These are phyloP conservation scores for Phytophthora citricola DNA, from an alignment of 352 stramenopile genomes.

Conservation along the genomic window DNA sequence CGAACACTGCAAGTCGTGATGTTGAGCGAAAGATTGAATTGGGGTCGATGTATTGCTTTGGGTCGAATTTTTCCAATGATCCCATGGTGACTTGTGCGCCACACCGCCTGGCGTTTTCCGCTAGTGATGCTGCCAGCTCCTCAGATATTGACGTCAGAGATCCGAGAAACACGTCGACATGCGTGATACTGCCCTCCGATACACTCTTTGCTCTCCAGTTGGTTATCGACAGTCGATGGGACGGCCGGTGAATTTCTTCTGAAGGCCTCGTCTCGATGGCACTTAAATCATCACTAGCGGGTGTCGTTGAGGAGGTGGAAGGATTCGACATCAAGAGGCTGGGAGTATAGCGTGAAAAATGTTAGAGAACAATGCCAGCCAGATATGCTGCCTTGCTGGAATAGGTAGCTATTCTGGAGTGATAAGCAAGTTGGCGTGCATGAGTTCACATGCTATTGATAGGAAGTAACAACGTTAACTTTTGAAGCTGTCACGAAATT, in stretches of 20 bases:
- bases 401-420: background rate
- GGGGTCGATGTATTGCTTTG: constrained; percentile 16
- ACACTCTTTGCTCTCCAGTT: constrained; percentile 11
- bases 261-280: background rate
- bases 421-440: background rate
- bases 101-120: constrained; percentile 61
- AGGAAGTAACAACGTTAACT: background rate
- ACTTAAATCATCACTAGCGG: background rate
- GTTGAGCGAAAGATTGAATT: constrained; percentile 34
- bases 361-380: background rate
- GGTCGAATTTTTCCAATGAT: constrained; percentile 91
- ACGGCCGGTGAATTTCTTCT: constrained; percentile 1
- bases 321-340: constrained; percentile 1
- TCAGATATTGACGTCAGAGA: constrained; percentile 95
- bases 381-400: background rate
- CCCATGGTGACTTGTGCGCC: constrained; percentile 70
- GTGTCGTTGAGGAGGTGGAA: background rate
- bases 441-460: constrained; percentile 1
- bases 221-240: constrained; percentile 13
- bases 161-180: constrained; percentile 94
- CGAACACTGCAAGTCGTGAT: constrained; percentile 77
- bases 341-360: background rate
- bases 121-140: constrained; percentile 89
- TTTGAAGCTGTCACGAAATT: too few species aligned
- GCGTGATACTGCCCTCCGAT: constrained; percentile 24